phyloP scores from a whole-genome alignment of 2,329 filamentous ascomycete species.

The Colletotrichum truncatum region DNA sequence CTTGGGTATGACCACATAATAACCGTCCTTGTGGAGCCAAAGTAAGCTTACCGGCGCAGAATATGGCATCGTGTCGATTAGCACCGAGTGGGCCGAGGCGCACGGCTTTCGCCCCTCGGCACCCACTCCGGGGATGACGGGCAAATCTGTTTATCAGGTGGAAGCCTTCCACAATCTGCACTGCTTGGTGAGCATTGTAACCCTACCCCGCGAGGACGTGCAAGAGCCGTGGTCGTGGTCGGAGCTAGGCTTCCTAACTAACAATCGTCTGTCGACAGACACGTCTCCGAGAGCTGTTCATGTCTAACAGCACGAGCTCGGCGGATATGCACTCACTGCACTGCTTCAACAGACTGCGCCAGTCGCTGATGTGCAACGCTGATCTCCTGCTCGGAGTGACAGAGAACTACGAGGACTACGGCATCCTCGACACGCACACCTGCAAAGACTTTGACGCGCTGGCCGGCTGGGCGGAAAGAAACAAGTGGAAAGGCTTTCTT shows the following conservation, averaged over 20 bases:
- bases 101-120: background rate
- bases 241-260: no score
- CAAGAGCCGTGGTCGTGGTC: background rate
- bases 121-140: background rate
- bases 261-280: background rate
- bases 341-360: background rate
- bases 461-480: background rate
- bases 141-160: background rate
- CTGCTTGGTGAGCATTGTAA: background rate
- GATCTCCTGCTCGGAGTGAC: background rate
- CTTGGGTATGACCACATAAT: background rate
- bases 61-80: background rate
- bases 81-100: background rate
- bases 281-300: background rate
- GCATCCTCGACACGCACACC: background rate
- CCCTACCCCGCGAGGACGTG: background rate
- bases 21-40: background rate
- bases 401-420: background rate
- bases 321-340: background rate
- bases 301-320: background rate
- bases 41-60: background rate
- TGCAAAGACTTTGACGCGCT: background rate
- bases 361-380: slow-evolving; percentile 2
- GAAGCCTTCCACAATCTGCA: background rate
- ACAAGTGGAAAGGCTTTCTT: background rate